A percentile compares a stretch with the other conserved stretches of the same genome.
Evolutionary conservation across 2,329 filamentous ascomycete species (phyloP).

Genomic region (Fusarium redolens): DNA sequence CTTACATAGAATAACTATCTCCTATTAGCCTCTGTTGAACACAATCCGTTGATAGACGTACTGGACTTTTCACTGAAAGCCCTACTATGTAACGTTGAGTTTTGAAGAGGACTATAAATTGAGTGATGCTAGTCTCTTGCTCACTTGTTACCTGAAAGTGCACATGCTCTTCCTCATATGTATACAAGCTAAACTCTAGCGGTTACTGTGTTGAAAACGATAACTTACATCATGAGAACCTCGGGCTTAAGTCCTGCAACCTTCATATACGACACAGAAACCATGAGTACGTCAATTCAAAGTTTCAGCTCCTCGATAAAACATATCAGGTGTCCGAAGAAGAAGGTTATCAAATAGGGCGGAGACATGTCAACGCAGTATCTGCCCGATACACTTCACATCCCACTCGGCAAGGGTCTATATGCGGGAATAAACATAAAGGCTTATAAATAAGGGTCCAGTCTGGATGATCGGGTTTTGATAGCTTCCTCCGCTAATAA

Average conservation of each 20-base stretch:
- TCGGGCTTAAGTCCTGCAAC: not conserved
- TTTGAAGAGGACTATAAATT: too few relatives aligned
- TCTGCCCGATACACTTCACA: not conserved
- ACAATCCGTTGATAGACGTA: not conserved
- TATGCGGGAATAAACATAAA: not conserved
- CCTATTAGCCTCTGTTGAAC: not conserved
- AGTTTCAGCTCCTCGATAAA: not conserved
- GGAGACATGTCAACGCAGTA: not conserved
- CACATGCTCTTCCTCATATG: not conserved
- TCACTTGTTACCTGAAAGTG: not conserved
- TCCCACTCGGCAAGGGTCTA: slow-evolving; percentile 12
- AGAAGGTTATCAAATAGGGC: not conserved
- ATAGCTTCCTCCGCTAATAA: not conserved
- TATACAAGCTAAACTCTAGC: not conserved
- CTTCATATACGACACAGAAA: not conserved
- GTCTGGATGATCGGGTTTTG: not conserved
- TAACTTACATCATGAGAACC: too few relatives aligned
- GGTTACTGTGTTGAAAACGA: not conserved
- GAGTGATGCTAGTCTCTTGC: rapidly evolving
- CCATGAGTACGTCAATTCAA: rapidly evolving
- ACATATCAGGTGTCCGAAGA: too few relatives aligned
- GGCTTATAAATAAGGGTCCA: not conserved
- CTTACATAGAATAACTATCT: not conserved
- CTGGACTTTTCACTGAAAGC: not conserved
- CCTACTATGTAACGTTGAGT: rapidly evolving